Percentiles rank a stretch among this genome's conserved stretches.
Conservation (phyloP, 2,329 filamentous ascomycete species). For the Neofusicoccum umdonicola region DNA sequence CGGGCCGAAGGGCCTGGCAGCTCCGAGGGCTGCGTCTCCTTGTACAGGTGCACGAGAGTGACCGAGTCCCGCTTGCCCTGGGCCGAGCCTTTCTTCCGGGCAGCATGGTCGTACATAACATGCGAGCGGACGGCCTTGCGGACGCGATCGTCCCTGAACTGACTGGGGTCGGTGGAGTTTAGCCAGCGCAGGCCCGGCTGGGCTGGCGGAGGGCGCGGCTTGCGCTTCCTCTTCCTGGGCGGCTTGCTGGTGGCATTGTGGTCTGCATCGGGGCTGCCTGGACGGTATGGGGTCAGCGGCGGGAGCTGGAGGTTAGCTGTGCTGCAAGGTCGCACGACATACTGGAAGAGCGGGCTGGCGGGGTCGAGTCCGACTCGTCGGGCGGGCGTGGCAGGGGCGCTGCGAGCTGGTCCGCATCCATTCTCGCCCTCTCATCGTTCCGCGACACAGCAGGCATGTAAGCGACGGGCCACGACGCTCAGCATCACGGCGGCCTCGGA, state of each 20-base stretch:
- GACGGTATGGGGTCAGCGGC: not conserved
- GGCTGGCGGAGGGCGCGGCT: slow-evolving; percentile 2
- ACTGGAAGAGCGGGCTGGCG: not conserved
- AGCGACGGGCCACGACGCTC: not conserved
- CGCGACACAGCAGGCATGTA: slow-evolving; percentile 7
- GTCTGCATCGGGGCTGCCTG: slow-evolving; percentile 1
- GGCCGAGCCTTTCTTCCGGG: not conserved
- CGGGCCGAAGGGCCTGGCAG: not conserved
- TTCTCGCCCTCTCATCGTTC: not conserved
- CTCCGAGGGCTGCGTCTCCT: not conserved
- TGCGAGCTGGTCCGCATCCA: not conserved
- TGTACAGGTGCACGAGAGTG: slow-evolving; percentile 3
- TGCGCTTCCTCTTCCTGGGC: slow-evolving; percentile 1
- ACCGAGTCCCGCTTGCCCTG: not conserved
- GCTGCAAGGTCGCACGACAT: not conserved
- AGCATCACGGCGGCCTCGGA: not conserved
- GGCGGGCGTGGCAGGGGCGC: not conserved
- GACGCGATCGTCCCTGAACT: not conserved
- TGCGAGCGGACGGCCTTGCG: slow-evolving; percentile 8
- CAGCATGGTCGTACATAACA: slow-evolving; percentile 9
- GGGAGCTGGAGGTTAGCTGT: not conserved
- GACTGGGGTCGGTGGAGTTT: slow-evolving; percentile 5
- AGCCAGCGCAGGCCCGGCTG: slow-evolving; percentile 13
- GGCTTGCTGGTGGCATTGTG: not conserved
- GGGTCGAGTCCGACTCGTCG: no score